phyloP scores from a whole-genome alignment of 371 early-diverging fungal genomes.

The Encephalitozoon cuniculi region DNA sequence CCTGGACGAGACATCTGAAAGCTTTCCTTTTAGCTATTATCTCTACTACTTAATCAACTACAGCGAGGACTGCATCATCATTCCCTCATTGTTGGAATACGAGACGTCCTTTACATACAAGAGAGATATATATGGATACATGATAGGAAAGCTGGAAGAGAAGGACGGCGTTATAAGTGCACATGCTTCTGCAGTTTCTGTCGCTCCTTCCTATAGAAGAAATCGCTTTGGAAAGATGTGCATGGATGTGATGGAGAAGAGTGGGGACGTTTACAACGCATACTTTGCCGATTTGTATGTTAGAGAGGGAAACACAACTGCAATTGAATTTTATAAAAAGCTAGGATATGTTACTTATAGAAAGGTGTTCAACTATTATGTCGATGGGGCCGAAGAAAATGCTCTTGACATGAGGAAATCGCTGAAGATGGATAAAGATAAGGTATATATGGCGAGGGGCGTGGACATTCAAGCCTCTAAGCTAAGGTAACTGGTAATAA shows the following conservation, averaged over 20 bases:
- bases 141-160: constrained; percentile 55
- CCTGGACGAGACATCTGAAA: constrained; percentile 48
- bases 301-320: constrained; percentile 78
- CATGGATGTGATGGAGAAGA: constrained; percentile 73
- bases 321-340: constrained; percentile 82
- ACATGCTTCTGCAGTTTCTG: constrained; percentile 91
- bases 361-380: constrained; percentile 77
- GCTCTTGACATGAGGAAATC: constrained; percentile 59
- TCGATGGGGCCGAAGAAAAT: constrained; percentile 54
- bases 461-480: constrained; percentile 17
- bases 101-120: background rate
- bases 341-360: constrained; percentile 84
- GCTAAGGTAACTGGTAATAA: background rate
- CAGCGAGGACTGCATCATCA: constrained; percentile 30
- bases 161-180: constrained; percentile 62
- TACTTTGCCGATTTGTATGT: constrained; percentile 96
- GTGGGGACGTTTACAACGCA: constrained; percentile 66
- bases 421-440: constrained; percentile 13
- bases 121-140: constrained; percentile 37
- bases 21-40: constrained; percentile 57
- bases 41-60: constrained; percentile 45
- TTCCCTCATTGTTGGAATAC: background rate
- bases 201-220: constrained; percentile 83
- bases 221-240: constrained; percentile 76
- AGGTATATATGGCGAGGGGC: background rate